Conservation (phyloP, 805 yeast species). For the Zygosaccharomyces bailii region DNA sequence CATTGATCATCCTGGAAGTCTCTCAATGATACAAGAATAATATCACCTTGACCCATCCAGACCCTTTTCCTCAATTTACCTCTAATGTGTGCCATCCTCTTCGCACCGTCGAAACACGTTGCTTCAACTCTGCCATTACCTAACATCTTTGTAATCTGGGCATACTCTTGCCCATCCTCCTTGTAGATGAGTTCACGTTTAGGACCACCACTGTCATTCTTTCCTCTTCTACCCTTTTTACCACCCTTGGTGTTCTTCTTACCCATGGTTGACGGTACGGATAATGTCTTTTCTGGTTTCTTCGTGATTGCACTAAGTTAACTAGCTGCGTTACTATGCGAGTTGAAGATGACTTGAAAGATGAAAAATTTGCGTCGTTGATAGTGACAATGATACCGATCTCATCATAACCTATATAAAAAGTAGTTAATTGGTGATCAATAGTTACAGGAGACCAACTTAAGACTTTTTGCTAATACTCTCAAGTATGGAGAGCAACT, state of each 20-base stretch:
- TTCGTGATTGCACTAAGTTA: background rate
- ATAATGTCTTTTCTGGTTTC: background rate
- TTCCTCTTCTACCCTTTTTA: conserved; percentile 94
- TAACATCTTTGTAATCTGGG: conserved; percentile 96
- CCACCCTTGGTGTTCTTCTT: conserved; percentile 59
- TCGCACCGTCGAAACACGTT: conserved; percentile 87
- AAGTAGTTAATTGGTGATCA: background rate
- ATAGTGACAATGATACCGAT: conserved; percentile 5
- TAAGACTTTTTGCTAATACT: conserved; percentile 7
- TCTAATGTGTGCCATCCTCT: conserved; percentile 96
- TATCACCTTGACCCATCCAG: conserved; percentile 99
- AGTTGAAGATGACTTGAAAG: background rate
- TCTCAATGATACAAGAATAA: conserved; percentile 90
- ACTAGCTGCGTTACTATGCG: background rate
- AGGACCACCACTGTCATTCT: conserved; percentile 85
- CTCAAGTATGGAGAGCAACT: conserved; percentile 52
- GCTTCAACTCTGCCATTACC: conserved; percentile 98
- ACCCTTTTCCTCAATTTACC: conserved; percentile 99
- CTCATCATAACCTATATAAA: background rate
- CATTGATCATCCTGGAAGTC: conserved; percentile 98
- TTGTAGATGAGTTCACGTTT: conserved; percentile 90
- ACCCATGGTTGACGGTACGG: conserved; percentile 29
- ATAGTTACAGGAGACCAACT: no score
- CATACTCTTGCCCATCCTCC: conserved; percentile 98
- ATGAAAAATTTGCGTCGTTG: conserved; percentile 8